phyloP scores from a whole-genome alignment of 768 basidiomycete species.

The Suillus alpinus region DNA sequence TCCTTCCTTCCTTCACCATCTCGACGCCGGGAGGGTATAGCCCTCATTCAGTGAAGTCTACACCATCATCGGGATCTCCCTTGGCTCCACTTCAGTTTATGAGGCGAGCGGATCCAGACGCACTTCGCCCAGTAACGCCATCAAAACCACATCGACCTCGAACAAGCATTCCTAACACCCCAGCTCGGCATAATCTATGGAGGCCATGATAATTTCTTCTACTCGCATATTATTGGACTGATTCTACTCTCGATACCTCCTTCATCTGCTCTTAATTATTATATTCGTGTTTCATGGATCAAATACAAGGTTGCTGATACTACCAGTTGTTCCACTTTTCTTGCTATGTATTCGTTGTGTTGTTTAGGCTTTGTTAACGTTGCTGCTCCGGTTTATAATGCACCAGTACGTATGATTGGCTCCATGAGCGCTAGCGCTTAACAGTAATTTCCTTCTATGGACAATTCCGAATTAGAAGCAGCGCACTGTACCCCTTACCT shows the following conservation, averaged over 20 bases:
- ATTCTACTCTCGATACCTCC: constrained; percentile 6
- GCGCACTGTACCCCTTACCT: not conserved
- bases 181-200: constrained; percentile 59
- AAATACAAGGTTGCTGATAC: constrained; percentile 22
- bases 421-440: not conserved
- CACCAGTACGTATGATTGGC: not conserved
- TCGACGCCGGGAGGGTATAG: constrained; percentile 47
- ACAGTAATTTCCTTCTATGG: not conserved
- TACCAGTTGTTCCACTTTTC: constrained; percentile 18
- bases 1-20: constrained; percentile 66
- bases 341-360: constrained; percentile 27
- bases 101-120: constrained; percentile 68
- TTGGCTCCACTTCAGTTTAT: constrained; percentile 83
- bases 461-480: not conserved
- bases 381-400: not conserved
- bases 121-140: constrained; percentile 61
- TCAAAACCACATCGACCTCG: constrained; percentile 53
- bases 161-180: constrained; percentile 40
- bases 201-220: constrained; percentile 46
- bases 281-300: constrained; percentile 27
- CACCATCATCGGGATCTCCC: constrained; percentile 68
- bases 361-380: constrained; percentile 15
- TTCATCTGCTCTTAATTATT: constrained; percentile 25
- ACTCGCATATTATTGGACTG: constrained; percentile 16
- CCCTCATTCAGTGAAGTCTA: constrained; percentile 45